phyloP scores from a whole-genome alignment of 495 filamentous ascomycete genomes.

The Melanomma pulvis-pyrius region DNA sequence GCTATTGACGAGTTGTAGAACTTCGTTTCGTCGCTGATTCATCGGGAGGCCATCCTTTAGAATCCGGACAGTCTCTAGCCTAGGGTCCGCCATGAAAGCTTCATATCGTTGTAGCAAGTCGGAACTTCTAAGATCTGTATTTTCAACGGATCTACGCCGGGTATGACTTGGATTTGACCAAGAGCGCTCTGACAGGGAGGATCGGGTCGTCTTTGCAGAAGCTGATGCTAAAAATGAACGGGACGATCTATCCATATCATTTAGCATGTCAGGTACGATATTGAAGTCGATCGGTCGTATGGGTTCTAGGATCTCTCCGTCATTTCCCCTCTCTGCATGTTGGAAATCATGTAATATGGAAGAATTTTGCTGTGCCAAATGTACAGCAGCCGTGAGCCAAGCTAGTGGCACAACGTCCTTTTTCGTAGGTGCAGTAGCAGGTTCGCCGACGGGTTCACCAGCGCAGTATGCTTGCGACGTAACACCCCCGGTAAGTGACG shows the following conservation, averaged over 20 bases:
- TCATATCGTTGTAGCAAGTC: neutral
- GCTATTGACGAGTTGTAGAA: constrained; percentile 54
- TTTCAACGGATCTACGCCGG: neutral
- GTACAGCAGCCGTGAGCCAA: neutral
- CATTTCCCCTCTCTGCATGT: neutral
- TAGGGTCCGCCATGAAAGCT: neutral
- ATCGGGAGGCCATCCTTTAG: constrained; percentile 50
- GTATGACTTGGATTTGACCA: neutral
- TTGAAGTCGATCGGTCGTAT: neutral
- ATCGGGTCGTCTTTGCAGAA: neutral
- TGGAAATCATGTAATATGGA: neutral
- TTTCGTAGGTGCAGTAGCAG: neutral
- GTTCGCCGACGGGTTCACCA: neutral
- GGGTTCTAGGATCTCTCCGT: neutral
- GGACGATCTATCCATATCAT: neutral
- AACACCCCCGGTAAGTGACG: neutral
- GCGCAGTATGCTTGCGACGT: neutral
- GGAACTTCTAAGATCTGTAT: neutral
- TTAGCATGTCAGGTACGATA: neutral
- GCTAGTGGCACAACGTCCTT: neutral
- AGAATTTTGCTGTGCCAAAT: neutral
- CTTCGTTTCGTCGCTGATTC: constrained; percentile 48
- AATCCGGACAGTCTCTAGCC: neutral
- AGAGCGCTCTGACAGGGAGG: neutral
- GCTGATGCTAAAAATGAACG: neutral